phyloP scores from a whole-genome alignment of 2,329 filamentous ascomycete genomes.

The Pseudogymnoascus pannorum region DNA sequence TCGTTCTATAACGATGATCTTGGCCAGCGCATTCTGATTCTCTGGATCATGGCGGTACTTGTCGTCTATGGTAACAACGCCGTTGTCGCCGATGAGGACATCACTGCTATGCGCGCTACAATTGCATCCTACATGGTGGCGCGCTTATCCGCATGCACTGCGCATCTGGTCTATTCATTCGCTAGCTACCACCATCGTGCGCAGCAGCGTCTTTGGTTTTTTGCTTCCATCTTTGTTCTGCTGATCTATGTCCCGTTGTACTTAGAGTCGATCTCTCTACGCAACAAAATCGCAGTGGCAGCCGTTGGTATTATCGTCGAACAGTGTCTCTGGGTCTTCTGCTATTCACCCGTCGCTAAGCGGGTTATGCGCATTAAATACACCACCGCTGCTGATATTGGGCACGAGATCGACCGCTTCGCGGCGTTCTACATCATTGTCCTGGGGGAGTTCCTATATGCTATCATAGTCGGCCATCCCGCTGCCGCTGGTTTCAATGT shows the following conservation, averaged over 20 bases:
- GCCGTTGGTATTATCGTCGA: conserved; percentile 37
- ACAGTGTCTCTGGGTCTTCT: conserved; percentile 38
- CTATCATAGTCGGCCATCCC: conserved; percentile 40
- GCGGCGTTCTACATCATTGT: conserved; percentile 46
- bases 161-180: conserved; percentile 34
- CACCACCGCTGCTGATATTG: conserved; percentile 42
- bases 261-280: conserved; percentile 34
- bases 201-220: conserved; percentile 39
- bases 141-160: conserved; percentile 35
- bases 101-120: conserved; percentile 38
- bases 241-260: conserved; percentile 39
- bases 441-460: conserved; percentile 43
- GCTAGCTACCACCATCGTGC: conserved; percentile 40
- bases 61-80: conserved; percentile 44
- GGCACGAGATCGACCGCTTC: conserved; percentile 43
- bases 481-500: conserved; percentile 38
- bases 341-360: conserved; percentile 39
- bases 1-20: conserved; percentile 46
- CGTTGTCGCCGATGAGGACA: conserved; percentile 35
- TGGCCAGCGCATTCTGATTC: conserved; percentile 38
- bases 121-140: conserved; percentile 41
- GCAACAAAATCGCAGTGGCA: conserved; percentile 36
- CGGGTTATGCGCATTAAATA: conserved; percentile 35
- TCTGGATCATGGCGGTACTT: conserved; percentile 44
- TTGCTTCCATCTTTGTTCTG: conserved; percentile 35